phyloP scores from a whole-genome alignment of 768 basidiomycete species.

The Leccinum fibrillosum region DNA sequence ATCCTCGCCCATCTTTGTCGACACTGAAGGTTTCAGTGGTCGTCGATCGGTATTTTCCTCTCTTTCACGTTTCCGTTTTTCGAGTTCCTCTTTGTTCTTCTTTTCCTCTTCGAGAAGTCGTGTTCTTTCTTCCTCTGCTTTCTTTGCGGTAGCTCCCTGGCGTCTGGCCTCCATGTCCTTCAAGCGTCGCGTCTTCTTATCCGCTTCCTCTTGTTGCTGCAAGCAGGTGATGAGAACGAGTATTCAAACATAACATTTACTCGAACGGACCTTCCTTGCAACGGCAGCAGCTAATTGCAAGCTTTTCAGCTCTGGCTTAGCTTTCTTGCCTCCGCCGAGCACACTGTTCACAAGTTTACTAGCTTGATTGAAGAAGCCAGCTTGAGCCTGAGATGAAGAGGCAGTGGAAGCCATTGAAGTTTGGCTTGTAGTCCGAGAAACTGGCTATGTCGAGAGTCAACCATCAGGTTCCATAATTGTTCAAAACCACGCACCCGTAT shows the following conservation, averaged over 20 bases:
- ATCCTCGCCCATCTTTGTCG: slow-evolving; percentile 70
- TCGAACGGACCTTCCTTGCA: slow-evolving; percentile 76
- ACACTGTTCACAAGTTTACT: slow-evolving; percentile 66
- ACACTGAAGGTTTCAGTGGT: slow-evolving; percentile 43
- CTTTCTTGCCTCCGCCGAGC: slow-evolving; percentile 67
- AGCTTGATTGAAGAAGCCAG: slow-evolving; percentile 68
- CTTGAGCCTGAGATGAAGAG: slow-evolving; percentile 41
- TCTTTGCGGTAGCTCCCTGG: slow-evolving; percentile 66
- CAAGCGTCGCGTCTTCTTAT: slow-evolving; percentile 69
- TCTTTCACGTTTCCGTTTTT: slow-evolving; percentile 77
- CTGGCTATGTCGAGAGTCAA: slow-evolving; percentile 13
- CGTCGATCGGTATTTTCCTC: slow-evolving; percentile 75
- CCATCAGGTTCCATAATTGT: slow-evolving; percentile 2
- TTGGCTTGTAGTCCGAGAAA: slow-evolving; percentile 50
- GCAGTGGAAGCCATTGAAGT: slow-evolving; percentile 47
- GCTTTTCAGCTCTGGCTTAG: slow-evolving; percentile 75
- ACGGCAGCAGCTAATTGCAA: slow-evolving; percentile 77
- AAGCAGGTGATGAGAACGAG: slow-evolving; percentile 5
- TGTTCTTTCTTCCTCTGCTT: slow-evolving; percentile 73
- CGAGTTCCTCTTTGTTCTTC: slow-evolving; percentile 68
- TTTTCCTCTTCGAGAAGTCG: slow-evolving; percentile 64
- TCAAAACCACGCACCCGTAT: slow-evolving; percentile 38
- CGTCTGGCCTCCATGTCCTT: slow-evolving; percentile 84
- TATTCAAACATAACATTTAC: background rate
- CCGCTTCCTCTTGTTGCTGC: slow-evolving; percentile 87